Evolutionary conservation across 176 grass and related monocot species (phyloP), one percentile per base, ranked within the genome.

Genomic region (Oryza glumipatula): DNA sequence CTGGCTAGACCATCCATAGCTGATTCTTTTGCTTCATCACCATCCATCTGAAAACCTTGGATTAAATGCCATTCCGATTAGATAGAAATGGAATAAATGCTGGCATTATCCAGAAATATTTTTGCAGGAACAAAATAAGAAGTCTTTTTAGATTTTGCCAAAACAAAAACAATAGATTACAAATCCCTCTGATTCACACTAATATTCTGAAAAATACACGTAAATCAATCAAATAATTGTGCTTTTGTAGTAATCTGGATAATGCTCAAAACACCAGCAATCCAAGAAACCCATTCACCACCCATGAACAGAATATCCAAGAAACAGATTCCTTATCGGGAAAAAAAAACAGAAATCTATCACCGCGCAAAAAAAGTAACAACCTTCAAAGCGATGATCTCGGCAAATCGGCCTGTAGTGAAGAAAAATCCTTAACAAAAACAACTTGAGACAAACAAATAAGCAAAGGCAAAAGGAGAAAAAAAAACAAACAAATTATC

Each of bases 11-110:
- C 14, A 51, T 51, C 68, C 3, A 16, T 5, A 28, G 8, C 23
- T 45, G 70, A 15, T 74, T 64, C 80, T 11, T 73, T 73, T 9
- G 10, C 70, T 32, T 83, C 60, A 44, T 49, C 28, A 15, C 13
- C 60, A 56, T 87, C 64, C 85, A 87, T 80, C 33, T 21, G 14
- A 36, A 36, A 36, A 36, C 35, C 33, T 17, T 22, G 22, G 58
- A 84, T 41, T 56, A 52, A 6, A 11, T 9, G 17, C 9, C 24
- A 67, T 23, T 38, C 33, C 17, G 16, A n/a, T 1, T 49, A 86
- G 77, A 9, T 9, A 67, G 74, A 86, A 1, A 9, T 2, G 30
- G 65, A 17, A 67, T 61, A 4, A 17, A 35, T 60, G 9, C 6
- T 46, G 46, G 66, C 60, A 7, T 15, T 22, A 2, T 7, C 16